Conservation (phyloP, 2,329 filamentous ascomycete species). For the Aspergillus sergii region DNA sequence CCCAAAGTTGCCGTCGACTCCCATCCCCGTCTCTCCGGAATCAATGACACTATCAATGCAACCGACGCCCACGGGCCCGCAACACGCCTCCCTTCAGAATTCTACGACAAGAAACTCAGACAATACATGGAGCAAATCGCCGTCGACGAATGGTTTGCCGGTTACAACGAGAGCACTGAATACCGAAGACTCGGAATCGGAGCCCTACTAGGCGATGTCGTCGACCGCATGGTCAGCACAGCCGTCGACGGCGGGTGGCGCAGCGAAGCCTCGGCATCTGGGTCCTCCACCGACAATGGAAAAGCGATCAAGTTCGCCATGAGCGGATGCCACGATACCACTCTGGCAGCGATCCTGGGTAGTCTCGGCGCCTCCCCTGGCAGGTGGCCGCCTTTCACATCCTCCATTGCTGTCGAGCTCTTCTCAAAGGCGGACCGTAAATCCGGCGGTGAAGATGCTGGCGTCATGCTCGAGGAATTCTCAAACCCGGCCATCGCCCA, state of each 20-base stretch:
- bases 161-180: constrained; percentile 80
- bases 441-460: constrained; percentile 13
- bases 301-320: constrained; percentile 70
- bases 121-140: constrained; percentile 71
- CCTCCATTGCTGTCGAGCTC: constrained; percentile 86
- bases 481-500: constrained; percentile 26
- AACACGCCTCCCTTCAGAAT: constrained; percentile 78
- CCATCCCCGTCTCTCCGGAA: constrained; percentile 79
- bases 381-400: constrained; percentile 91
- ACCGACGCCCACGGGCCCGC: constrained; percentile 80
- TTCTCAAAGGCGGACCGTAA: constrained; percentile 56
- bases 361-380: constrained; percentile 77
- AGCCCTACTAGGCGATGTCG: constrained; percentile 78
- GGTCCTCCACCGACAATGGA: constrained; percentile 39
- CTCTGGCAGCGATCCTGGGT: constrained; percentile 75
- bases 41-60: constrained; percentile 93
- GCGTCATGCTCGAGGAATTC: constrained; percentile 28
- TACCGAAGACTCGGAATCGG: constrained; percentile 91
- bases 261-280: constrained; percentile 54
- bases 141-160: constrained; percentile 90
- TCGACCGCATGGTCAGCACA: constrained; percentile 69
- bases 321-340: constrained; percentile 91
- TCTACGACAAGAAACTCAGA: constrained; percentile 76
- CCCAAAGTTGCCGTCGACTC: constrained; percentile 78
- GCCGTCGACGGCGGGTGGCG: constrained; percentile 62